These are phyloP conservation scores for Cryptosporidium canis DNA, from an alignment of 169 alveolate genomes.

Conservation along the genomic window DNA sequence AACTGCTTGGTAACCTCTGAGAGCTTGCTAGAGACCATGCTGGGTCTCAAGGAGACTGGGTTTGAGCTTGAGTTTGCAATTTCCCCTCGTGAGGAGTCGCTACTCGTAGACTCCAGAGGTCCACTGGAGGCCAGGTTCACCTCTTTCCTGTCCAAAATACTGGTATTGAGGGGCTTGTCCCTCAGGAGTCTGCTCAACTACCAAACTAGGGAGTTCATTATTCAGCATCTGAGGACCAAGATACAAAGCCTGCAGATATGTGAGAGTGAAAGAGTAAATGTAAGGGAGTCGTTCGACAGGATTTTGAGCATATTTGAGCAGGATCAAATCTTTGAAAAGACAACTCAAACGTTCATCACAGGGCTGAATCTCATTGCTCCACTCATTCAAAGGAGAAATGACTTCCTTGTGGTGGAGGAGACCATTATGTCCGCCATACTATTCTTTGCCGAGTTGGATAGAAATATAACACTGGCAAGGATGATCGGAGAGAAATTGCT, in stretches of 20 bases:
- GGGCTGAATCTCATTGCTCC: neutral
- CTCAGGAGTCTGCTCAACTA: constrained; percentile 4
- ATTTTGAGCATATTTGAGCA: neutral
- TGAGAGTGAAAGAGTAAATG: neutral
- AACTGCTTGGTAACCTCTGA: constrained; percentile 21
- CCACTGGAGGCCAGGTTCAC: neutral
- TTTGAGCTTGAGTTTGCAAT: neutral
- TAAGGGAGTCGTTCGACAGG: neutral
- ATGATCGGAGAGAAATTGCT: constrained; percentile 2
- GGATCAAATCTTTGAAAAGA: neutral
- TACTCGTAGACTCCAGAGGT: neutral
- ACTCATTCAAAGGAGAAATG: neutral
- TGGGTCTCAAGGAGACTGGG: neutral
- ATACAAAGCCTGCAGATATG: neutral
- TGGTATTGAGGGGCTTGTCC: constrained; percentile 8
- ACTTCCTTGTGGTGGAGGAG: neutral
- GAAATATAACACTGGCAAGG: constrained; percentile 37
- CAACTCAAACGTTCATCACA: constrained; percentile 29
- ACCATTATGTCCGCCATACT: constrained; percentile 42
- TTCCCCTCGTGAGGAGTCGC: neutral
- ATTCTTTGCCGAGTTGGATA: constrained; percentile 53
- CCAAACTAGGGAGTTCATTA: constrained; percentile 1
- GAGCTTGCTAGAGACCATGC: neutral
- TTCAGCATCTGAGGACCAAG: constrained; percentile 21
- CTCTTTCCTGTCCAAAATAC: neutral